Evolutionary conservation across 2,329 filamentous ascomycete genomes (phyloP).

Genomic region (Capronia americana): DNA sequence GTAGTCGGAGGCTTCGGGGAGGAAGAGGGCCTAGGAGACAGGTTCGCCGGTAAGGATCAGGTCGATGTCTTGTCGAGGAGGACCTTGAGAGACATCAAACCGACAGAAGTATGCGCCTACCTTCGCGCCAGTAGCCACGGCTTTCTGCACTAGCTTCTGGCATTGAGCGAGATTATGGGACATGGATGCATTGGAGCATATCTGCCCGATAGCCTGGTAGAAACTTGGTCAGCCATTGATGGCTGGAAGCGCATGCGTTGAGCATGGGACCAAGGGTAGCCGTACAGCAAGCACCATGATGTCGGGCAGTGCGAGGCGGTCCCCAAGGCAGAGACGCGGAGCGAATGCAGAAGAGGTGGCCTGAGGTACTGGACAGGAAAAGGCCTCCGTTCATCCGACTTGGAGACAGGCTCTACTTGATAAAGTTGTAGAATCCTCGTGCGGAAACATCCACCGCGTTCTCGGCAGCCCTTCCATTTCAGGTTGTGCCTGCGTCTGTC

Average conservation of each 20-base stretch:
- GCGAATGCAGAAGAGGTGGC: background rate
- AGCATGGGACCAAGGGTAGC: background rate
- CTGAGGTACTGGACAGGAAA: background rate
- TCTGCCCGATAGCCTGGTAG: slow-evolving; percentile 79
- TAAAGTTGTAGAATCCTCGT: background rate
- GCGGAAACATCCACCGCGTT: background rate
- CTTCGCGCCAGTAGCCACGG: slow-evolving; percentile 77
- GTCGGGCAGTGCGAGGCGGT: background rate
- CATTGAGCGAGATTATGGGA: slow-evolving; percentile 81
- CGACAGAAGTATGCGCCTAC: slow-evolving; percentile 52
- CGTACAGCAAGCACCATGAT: slow-evolving; percentile 40
- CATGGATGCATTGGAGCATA: slow-evolving; percentile 83
- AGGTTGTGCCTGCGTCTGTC: background rate
- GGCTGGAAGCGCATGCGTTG: slow-evolving; percentile 5
- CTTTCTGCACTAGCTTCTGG: slow-evolving; percentile 72
- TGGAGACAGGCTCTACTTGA: background rate
- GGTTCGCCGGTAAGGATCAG: slow-evolving; percentile 23
- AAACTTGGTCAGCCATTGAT: slow-evolving; percentile 20
- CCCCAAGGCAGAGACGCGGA: background rate
- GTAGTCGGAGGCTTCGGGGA: slow-evolving; percentile 92
- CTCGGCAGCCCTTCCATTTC: background rate
- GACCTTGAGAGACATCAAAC: background rate
- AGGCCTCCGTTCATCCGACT: slow-evolving; percentile 13
- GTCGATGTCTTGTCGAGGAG: slow-evolving; percentile 25
- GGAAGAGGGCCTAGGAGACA: slow-evolving; percentile 73